These are phyloP conservation scores for Canna indica DNA, from an alignment of 176 grass and related monocot genomes.

Conservation along the genomic window DNA sequence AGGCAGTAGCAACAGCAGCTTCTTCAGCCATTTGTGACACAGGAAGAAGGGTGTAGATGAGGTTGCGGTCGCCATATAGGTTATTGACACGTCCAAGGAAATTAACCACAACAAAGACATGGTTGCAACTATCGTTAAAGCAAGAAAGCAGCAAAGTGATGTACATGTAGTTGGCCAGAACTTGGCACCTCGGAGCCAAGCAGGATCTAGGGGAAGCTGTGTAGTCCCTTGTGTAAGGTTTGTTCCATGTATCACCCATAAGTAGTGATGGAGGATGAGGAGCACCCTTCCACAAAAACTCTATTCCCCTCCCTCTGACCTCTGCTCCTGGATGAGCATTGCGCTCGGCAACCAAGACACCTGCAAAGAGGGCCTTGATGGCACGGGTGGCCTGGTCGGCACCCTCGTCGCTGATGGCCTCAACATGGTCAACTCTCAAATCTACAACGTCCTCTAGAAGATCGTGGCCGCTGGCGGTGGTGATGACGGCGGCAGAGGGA, in stretches of 20 bases:
- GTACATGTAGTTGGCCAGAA: constrained; percentile 98
- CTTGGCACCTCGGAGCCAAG: constrained; percentile 81
- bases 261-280: constrained; percentile 84
- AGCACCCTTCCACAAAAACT: constrained; percentile 36
- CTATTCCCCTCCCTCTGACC: no score
- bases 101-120: neutral
- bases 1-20: constrained; percentile 79
- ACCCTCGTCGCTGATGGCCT: no score
- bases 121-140: neutral
- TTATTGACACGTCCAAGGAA: constrained; percentile 82
- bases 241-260: constrained; percentile 81
- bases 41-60: constrained; percentile 85
- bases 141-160: neutral
- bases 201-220: constrained; percentile 81
- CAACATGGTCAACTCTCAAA: no score
- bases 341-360: no score
- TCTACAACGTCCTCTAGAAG: no score
- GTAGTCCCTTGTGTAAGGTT: constrained; percentile 84
- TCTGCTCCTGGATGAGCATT: no score
- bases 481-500: no score
- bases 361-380: no score
- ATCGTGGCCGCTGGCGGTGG: no score
- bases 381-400: no score
- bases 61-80: constrained; percentile 91
- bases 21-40: constrained; percentile 79